Percentiles rank a stretch among this genome's conserved stretches.
These are phyloP conservation scores for Tephrocybe sp. DNA, from an alignment of 768 basidiomycete species.

Conservation along the genomic window DNA sequence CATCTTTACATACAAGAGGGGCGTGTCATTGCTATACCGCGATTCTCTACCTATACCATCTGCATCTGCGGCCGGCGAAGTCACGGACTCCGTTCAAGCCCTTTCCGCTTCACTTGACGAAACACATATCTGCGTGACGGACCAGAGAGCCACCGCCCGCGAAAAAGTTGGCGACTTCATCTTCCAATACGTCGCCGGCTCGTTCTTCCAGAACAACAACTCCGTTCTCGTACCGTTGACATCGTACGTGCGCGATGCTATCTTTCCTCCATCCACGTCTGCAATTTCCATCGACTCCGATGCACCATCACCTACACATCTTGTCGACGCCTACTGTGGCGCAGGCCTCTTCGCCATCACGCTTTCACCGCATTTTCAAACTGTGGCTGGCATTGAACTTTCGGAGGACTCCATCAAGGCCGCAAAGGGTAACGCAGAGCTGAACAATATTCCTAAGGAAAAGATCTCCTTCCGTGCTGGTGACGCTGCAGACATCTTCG, in stretches of 20 bases:
- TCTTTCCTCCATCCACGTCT: constrained; percentile 41
- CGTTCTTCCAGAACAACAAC: constrained; percentile 99
- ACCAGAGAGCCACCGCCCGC: constrained; percentile 78
- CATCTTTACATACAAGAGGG: constrained; percentile 77
- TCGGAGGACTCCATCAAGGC: constrained; percentile 67
- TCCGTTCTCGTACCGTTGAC: constrained; percentile 83
- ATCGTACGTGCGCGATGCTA: constrained; percentile 76
- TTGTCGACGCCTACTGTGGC: constrained; percentile 95
- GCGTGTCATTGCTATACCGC: constrained; percentile 87
- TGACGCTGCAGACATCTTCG: constrained; percentile 87
- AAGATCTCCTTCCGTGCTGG: constrained; percentile 76
- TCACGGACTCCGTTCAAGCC: constrained; percentile 31
- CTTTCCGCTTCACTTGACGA: constrained; percentile 41
- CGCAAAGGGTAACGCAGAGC: constrained; percentile 63
- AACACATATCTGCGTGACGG: constrained; percentile 78
- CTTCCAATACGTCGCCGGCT: constrained; percentile 85
- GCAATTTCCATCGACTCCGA: constrained; percentile 16
- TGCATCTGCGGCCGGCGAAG: constrained; percentile 18
- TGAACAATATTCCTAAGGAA: constrained; percentile 57
- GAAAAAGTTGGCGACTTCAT: constrained; percentile 79
- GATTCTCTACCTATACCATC: constrained; percentile 58
- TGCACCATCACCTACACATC: constrained; percentile 59
- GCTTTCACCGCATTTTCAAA: constrained; percentile 71
- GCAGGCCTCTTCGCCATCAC: constrained; percentile 86
- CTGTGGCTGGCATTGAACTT: constrained; percentile 89